Evolutionary conservation across 2,329 filamentous ascomycete genomes (phyloP).

Genomic region (Pseudovirgaria hyperparasitica): DNA sequence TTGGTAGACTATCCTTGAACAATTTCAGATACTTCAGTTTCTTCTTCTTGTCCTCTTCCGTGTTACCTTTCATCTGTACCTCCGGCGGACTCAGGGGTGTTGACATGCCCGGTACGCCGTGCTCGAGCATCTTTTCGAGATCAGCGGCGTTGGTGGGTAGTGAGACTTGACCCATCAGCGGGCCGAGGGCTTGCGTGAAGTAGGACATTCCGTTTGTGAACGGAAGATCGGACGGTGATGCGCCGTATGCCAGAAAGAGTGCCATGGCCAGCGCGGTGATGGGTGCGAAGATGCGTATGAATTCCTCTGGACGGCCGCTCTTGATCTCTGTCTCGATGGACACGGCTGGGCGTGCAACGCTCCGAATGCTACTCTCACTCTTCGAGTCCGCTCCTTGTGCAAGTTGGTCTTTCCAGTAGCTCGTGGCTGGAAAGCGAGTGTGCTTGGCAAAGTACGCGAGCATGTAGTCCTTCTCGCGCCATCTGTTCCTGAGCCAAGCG

Average conservation of each 20-base stretch:
- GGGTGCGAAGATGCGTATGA: constrained; percentile 38
- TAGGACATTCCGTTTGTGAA: constrained; percentile 22
- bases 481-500: constrained; percentile 70
- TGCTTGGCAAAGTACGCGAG: constrained; percentile 67
- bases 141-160: too few relatives aligned
- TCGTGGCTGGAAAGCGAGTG: constrained; percentile 65
- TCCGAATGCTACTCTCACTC: constrained; percentile 20
- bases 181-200: too few relatives aligned
- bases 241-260: constrained; percentile 30
- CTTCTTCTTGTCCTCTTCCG: too few relatives aligned
- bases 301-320: constrained; percentile 37
- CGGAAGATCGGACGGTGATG: constrained; percentile 19
- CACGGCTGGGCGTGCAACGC: constrained; percentile 23
- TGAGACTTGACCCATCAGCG: too few relatives aligned
- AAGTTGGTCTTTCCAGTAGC: constrained; percentile 30
- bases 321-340: constrained; percentile 37
- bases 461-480: constrained; percentile 84
- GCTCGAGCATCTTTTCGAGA: too few relatives aligned
- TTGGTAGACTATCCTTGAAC: too few relatives aligned
- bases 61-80: too few relatives aligned
- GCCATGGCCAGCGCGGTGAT: constrained; percentile 38
- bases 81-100: too few relatives aligned
- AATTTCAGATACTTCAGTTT: too few relatives aligned
- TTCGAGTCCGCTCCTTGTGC: constrained; percentile 21
- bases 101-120: too few relatives aligned